phyloP scores from a whole-genome alignment of 495 filamentous ascomycete species.

The Aspergillus nidulans region DNA sequence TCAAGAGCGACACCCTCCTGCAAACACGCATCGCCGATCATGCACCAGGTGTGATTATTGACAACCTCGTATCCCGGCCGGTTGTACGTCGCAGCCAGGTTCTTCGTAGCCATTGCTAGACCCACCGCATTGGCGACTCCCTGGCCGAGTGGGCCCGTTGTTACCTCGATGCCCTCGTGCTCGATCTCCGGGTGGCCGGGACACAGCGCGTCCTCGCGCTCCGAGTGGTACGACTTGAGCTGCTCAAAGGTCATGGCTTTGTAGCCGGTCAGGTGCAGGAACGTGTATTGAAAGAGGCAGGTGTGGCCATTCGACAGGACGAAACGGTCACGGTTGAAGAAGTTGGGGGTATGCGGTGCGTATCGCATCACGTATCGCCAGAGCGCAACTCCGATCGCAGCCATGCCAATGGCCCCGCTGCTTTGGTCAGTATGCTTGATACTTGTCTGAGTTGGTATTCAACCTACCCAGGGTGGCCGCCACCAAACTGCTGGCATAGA shows the following conservation, averaged over 20 bases:
- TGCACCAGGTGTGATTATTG: conserved; percentile 49
- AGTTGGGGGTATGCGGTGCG: conserved; percentile 42
- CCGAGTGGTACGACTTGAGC: conserved; percentile 55
- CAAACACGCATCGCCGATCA: conserved; percentile 56
- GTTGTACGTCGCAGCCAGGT: conserved; percentile 53
- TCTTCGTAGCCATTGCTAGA: conserved; percentile 54
- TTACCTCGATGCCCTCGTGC: conserved; percentile 57
- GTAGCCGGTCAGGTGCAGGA: conserved; percentile 56
- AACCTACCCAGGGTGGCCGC: conserved; percentile 53
- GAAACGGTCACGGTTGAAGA: conserved; percentile 51
- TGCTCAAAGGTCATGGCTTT: conserved; percentile 56
- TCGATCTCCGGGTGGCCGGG: conserved; percentile 62
- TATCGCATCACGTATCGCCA: conserved; percentile 52
- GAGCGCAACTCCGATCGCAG: conserved; percentile 48
- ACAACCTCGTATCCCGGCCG: conserved; percentile 45
- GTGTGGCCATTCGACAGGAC: conserved; percentile 57
- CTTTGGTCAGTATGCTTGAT: neutral
- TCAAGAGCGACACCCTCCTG: conserved; percentile 58
- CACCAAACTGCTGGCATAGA: conserved; percentile 55
- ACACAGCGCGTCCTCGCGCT: conserved; percentile 46
- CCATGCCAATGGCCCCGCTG: conserved; percentile 53
- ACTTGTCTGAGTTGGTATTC: neutral
- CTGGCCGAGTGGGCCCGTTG: conserved; percentile 58
- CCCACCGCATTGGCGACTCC: conserved; percentile 59
- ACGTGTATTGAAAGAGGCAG: conserved; percentile 56